Evolutionary conservation across 2,329 filamentous ascomycete genomes (phyloP), one percentile per base, ranked within the genome.

Genomic region (Diplodia scrobiculata): DNA sequence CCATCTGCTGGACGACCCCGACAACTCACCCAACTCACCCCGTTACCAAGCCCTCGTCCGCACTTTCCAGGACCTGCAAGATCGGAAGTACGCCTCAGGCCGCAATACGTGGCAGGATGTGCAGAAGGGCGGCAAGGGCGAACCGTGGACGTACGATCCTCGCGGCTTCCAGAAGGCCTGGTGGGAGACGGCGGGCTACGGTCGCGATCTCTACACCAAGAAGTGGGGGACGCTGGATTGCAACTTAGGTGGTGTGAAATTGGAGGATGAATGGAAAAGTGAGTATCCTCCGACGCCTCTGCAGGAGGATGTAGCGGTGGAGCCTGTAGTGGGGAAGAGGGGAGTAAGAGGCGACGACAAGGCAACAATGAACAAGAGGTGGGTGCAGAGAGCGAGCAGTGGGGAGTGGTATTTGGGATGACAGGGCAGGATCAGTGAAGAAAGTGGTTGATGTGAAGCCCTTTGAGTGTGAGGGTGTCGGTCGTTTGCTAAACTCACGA

Each of bases 161-260:
- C 48, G 63, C 14, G 68, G 54, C 36, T 68, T 68, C 34, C 67
- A 69, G 63, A 21, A 36, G 19, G 54, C 59, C 29, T 69, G 67
- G 67, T 68, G 67, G 67, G 62, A 63, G 32, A 65, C 47, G 59
- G 67, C 67, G 5, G 67, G 60, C 36, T 67, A 63, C 36, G 68
- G 68, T 9, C 59, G 68, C 14, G 51, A 60, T 19, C 25, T 68
- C 53, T 69, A 69, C 50, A 64, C 66, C 14, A 67, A 67, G 62
- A 69, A 69, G 34, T 69, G 68, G 68, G 67, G 67, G 17, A 68
- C 68, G 10, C 17, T 67, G 27, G 63, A 68, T 17, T 69, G 68
- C 19, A 51, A 54, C n/a, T 2, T 64, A 25, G 10, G 10, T 0
- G 54, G 41, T 10, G 21, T 21, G 5, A 9, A 19, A 6, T 19